Evolutionary conservation across 163 green algal species (phyloP).

Genomic region (Scenedesmus sp.): DNA sequence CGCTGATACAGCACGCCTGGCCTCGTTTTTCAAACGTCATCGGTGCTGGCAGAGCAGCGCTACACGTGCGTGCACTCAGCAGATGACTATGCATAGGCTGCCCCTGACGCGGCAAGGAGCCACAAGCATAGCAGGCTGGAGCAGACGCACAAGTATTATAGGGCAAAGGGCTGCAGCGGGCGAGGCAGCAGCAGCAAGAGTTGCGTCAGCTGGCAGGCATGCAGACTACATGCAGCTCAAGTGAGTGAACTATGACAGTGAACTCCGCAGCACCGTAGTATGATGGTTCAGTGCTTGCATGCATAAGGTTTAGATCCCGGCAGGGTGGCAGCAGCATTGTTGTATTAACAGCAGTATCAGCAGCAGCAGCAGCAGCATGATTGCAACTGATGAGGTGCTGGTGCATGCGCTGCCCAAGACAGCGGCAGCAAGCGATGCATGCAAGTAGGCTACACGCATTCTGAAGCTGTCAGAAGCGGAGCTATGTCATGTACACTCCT

Average conservation of each 20-base stretch:
- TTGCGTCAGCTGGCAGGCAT: slow-evolving; percentile 23
- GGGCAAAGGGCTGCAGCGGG: background rate
- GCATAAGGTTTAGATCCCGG: too few relatives aligned
- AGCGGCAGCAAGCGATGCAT: background rate
- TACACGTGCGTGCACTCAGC: background rate
- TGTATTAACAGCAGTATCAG: background rate
- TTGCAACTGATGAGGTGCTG: too few relatives aligned
- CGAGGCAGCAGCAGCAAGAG: background rate
- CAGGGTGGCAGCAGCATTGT: too few relatives aligned
- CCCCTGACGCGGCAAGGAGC: background rate
- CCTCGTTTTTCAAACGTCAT: background rate
- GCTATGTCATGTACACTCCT: too few relatives aligned
- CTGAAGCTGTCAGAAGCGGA: too few relatives aligned
- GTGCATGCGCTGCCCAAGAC: background rate
- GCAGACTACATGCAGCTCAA: slow-evolving; percentile 24
- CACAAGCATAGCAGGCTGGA: background rate
- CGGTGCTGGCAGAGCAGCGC: background rate
- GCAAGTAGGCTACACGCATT: too few relatives aligned
- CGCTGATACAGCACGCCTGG: background rate
- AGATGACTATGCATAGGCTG: background rate
- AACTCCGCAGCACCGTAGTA: background rate
- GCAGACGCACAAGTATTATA: background rate
- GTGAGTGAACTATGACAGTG: background rate
- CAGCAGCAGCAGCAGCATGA: background rate
- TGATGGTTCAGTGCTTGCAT: too few relatives aligned